Conservation (phyloP, 2,329 filamentous ascomycete species). For the Sclerotinia trifoliorum region DNA sequence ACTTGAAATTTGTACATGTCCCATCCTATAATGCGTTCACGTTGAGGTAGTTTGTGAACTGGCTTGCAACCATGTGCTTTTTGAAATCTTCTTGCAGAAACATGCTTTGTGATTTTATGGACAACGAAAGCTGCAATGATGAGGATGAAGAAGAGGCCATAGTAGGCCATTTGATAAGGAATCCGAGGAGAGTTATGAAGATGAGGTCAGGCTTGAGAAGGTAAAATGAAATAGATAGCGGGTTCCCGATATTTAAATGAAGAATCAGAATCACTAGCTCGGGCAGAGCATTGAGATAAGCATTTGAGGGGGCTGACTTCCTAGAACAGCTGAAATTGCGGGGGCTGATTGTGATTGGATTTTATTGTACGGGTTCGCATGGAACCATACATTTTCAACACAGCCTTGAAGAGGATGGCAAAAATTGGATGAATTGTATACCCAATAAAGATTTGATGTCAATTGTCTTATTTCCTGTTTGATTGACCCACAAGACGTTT, state of each 20-base stretch:
- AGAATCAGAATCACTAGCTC: neutral
- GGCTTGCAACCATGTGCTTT: conserved; percentile 34
- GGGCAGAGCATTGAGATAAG: neutral
- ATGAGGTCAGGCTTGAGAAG: neutral
- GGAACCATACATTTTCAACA: neutral
- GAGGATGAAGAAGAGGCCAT: conserved; percentile 1
- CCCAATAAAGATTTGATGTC: neutral
- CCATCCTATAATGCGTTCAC: conserved; percentile 38
- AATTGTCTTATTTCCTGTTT: neutral
- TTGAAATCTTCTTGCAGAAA: conserved; percentile 13
- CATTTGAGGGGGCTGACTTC: conserved; percentile 3
- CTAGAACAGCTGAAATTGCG: conserved; percentile 2
- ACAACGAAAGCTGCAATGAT: neutral
- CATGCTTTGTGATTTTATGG: neutral
- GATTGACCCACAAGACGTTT: neutral
- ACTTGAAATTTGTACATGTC: conserved; percentile 30
- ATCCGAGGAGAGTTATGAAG: neutral
- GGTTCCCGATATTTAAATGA: conserved; percentile 8
- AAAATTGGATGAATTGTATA: neutral
- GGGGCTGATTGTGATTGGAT: conserved; percentile 3
- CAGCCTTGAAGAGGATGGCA: neutral
- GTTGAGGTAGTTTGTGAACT: conserved; percentile 32
- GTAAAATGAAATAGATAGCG: neutral
- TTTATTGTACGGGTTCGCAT: neutral
- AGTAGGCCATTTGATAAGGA: conserved; percentile 6